Base-by-base conservation (phyloP, 352 stramenopile species). In the Globisporangium apiculatum region DNA sequence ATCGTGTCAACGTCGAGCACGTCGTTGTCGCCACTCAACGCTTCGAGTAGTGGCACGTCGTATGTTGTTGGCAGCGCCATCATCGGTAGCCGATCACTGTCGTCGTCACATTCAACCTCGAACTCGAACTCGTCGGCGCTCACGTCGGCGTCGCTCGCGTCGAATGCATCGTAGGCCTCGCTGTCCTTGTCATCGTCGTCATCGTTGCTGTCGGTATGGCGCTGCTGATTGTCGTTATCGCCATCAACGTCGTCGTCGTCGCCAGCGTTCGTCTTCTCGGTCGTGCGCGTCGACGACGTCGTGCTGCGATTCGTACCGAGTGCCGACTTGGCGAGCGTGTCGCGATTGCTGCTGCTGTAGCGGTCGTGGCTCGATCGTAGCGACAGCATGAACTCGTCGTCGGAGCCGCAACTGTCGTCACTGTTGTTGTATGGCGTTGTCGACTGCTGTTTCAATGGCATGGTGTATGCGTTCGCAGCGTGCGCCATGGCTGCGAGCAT, bases 1-100 rank as follows among this genome's bases (percentile, higher is more conserved):
- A 89, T 89, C 18, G 61, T 65, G 59, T 87, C 79, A 36, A 86
- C 73, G 35, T 86, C 79, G n/a, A 24, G 7, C 42, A 86, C 67
- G 52, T 84, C 69, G 48, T 76, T 72, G 40, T 86, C 71, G 45
- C 82, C 73, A 41, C 50, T 66, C 3, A 73, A 68, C 48, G 65
- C 58, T 17, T 83, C 75, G 4, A 84, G 61, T 12, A 84, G 50
- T 31, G 75, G 72, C 47, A 82, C 76, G n/a, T 71, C 56, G 1
- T 70, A 58, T 0, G 71, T 71, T 14, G 54, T 48, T 0, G 75
- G 71, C 64, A 80, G 72, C 38, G 69, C 61, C 74, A 83, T 73
- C 24, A 59, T 51, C 53, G 43, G 42, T 7, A 69, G 53, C 37
- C 61, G 41, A 18, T 68, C 56, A n/a, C 67, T 55, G 35, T 70